phyloP scores from a whole-genome alignment of 768 basidiomycete genomes.

The Coprinellus micaceus region DNA sequence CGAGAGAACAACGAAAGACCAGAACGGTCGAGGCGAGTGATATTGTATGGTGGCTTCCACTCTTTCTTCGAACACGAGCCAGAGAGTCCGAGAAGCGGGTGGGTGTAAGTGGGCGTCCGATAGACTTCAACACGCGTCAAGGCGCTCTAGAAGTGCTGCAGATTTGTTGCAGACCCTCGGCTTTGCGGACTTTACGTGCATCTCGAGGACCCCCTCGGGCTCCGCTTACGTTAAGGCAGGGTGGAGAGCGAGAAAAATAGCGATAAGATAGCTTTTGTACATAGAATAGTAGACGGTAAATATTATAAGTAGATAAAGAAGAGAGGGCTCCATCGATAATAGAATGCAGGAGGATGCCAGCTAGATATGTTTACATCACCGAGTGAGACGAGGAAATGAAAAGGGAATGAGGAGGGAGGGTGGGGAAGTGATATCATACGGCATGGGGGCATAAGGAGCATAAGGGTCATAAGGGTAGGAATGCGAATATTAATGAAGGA shows the following conservation, averaged over 20 bases:
- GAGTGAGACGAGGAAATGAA: conserved; percentile 21
- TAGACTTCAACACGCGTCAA: not conserved
- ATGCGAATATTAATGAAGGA: conserved; percentile 35
- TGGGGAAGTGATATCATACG: not conserved
- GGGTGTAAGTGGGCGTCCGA: not conserved
- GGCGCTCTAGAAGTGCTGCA: not conserved
- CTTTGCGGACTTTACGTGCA: not conserved
- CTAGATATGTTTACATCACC: conserved; percentile 21
- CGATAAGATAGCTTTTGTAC: conserved; percentile 5
- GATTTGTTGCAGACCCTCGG: not conserved
- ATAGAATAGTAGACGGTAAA: conserved; percentile 1
- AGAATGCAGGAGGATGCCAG: conserved; percentile 16
- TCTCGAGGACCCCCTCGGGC: not conserved
- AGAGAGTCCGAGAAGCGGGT: too few species aligned
- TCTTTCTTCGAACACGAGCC: too few species aligned
- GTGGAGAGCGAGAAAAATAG: not conserved
- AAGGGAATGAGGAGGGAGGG: conserved; percentile 2
- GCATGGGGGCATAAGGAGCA: conserved; percentile 11
- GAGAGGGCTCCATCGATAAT: conserved; percentile 4
- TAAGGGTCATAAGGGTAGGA: conserved; percentile 20
- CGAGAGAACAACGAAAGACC: too few species aligned
- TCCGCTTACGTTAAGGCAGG: not conserved
- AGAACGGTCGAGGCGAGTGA: too few species aligned
- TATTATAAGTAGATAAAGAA: not conserved
- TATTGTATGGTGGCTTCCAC: too few species aligned